Percentiles rank a stretch among this genome's conserved stretches.
Evolutionary conservation across 2,329 filamentous ascomycete genomes (phyloP).

Genomic region (Colletotrichum magnum): DNA sequence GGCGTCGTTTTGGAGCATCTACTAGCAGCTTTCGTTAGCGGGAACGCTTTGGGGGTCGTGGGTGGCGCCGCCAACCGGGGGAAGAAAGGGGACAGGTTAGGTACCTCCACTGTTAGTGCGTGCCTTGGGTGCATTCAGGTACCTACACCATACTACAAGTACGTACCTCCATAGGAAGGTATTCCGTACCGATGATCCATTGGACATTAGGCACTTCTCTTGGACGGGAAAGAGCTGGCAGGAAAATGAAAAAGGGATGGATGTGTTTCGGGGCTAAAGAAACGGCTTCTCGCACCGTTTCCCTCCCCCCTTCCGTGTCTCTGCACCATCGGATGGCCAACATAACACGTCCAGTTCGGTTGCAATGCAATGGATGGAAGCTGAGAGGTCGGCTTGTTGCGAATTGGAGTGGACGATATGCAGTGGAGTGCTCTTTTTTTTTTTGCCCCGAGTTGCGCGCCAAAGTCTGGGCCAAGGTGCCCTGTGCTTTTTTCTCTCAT

Average conservation of each 20-base stretch:
- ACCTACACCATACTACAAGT: too few relatives aligned
- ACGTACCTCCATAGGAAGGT: too few relatives aligned
- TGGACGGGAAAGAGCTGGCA: slow-evolving; percentile 2
- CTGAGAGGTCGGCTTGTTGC: too few relatives aligned
- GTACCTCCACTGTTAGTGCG: too few relatives aligned
- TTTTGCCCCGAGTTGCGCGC: too few relatives aligned
- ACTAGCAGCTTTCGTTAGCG: slow-evolving; percentile 21
- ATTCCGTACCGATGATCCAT: too few relatives aligned
- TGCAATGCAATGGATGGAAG: not conserved
- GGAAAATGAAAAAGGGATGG: slow-evolving; percentile 1
- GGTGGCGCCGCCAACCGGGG: slow-evolving; percentile 16
- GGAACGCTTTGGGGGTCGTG: not conserved
- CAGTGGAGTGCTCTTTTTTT: too few relatives aligned
- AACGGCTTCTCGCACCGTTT: slow-evolving; percentile 16
- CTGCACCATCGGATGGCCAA: not conserved
- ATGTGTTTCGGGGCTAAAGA: slow-evolving; percentile 10
- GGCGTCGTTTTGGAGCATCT: slow-evolving; percentile 15
- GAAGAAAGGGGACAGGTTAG: not conserved
- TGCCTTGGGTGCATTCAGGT: too few relatives aligned
- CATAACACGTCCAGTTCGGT: not conserved
- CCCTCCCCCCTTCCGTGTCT: not conserved
- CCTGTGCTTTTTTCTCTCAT: not conserved
- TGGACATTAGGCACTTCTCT: not conserved
- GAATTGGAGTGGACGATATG: too few relatives aligned
- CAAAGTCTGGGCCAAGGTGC: not conserved